phyloP scores from a whole-genome alignment of 2,329 filamentous ascomycete species.

The Penicillium sp. region DNA sequence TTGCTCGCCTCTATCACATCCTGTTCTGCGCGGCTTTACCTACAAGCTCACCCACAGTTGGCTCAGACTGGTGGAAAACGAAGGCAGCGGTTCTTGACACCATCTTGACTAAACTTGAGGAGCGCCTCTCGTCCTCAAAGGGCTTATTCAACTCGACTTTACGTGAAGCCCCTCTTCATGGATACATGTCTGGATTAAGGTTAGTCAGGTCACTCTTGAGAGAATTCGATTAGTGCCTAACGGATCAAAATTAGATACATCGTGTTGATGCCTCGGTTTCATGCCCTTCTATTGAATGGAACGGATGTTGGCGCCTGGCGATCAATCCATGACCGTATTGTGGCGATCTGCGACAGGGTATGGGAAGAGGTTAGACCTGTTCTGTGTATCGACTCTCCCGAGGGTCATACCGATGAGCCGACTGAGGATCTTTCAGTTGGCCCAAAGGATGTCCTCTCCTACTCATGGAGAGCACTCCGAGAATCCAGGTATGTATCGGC shows the following conservation, averaged over 20 bases:
- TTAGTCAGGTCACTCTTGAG: constrained; percentile 35
- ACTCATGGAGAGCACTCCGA: constrained; percentile 92
- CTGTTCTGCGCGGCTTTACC: constrained; percentile 61
- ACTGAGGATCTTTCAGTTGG: constrained; percentile 73
- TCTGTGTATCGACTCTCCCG: constrained; percentile 91
- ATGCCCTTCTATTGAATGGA: constrained; percentile 34
- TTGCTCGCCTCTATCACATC: constrained; percentile 74
- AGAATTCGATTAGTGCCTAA: not conserved
- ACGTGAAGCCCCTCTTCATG: constrained; percentile 67
- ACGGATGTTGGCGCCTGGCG: constrained; percentile 32
- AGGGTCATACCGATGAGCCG: constrained; percentile 67
- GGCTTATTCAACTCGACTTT: constrained; percentile 68
- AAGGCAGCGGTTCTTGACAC: constrained; percentile 56
- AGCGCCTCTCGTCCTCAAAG: constrained; percentile 65
- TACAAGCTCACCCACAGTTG: constrained; percentile 24
- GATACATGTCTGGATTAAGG: constrained; percentile 68
- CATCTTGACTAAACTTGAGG: constrained; percentile 64
- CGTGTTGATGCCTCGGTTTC: constrained; percentile 46
- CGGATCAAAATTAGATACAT: constrained; percentile 47
- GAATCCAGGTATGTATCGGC: constrained; percentile 71
- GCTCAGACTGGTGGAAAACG: constrained; percentile 34
- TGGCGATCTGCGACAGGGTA: constrained; percentile 65
- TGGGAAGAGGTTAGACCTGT: constrained; percentile 77
- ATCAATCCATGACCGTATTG: constrained; percentile 51
- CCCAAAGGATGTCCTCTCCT: constrained; percentile 86